Conservation (phyloP, 345 rosid genomes). For the Gossypium longicalyx region DNA sequence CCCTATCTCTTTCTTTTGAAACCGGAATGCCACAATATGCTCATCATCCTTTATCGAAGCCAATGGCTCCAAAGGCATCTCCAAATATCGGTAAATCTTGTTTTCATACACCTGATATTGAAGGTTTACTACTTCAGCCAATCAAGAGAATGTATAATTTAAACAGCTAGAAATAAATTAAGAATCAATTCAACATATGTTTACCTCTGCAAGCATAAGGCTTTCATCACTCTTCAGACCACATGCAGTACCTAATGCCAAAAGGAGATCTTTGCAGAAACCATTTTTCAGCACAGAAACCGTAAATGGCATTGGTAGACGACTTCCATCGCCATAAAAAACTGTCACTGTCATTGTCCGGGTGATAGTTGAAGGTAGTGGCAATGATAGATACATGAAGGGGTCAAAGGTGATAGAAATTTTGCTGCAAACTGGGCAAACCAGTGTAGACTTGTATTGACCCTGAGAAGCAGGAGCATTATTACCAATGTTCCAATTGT, state of each 20-base stretch:
- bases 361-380: constrained; percentile 75
- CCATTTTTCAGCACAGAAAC: constrained; percentile 74
- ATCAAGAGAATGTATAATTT: neutral
- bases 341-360: constrained; percentile 83
- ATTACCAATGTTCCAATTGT: constrained; percentile 17
- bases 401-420: constrained; percentile 92
- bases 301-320: constrained; percentile 72
- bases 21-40: constrained; percentile 73
- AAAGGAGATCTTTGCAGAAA: constrained; percentile 62
- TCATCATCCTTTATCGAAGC: constrained; percentile 67
- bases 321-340: constrained; percentile 66
- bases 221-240: constrained; percentile 71
- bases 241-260: constrained; percentile 66
- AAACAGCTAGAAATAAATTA: constrained; percentile 1
- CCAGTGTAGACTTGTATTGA: constrained; percentile 92
- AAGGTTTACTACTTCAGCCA: constrained; percentile 22
- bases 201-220: constrained; percentile 83
- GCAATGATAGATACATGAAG: constrained; percentile 88
- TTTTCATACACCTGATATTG: constrained; percentile 54
- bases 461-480: constrained; percentile 52
- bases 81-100: constrained; percentile 53
- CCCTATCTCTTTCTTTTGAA: constrained; percentile 51
- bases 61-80: constrained; percentile 46
- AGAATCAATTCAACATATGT: constrained; percentile 2
- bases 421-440: constrained; percentile 81